Conservation (phyloP, 768 basidiomycete genomes). For the Lactarius sanguifluus region DNA sequence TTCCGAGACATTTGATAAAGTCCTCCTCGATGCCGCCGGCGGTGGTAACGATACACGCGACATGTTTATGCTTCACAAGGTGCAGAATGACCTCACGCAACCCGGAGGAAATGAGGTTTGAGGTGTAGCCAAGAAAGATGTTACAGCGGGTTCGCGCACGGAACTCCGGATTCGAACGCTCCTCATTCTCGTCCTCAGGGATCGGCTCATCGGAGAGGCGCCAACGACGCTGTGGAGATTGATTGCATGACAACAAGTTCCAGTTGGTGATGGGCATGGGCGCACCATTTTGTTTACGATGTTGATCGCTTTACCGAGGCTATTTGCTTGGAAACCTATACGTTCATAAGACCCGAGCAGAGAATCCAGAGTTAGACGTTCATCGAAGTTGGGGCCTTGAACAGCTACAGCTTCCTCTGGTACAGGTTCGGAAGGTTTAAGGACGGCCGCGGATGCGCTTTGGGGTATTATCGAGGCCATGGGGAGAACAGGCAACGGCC, state of each 20-base stretch:
- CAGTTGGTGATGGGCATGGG: not conserved
- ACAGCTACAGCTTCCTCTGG: slow-evolving; percentile 66
- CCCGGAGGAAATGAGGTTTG: slow-evolving; percentile 97
- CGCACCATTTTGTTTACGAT: slow-evolving; percentile 93
- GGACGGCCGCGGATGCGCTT: slow-evolving; percentile 69
- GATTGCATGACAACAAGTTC: not conserved
- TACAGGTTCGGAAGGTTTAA: slow-evolving; percentile 73
- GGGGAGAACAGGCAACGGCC: not conserved
- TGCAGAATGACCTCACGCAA: slow-evolving; percentile 89
- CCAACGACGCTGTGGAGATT: slow-evolving; percentile 67
- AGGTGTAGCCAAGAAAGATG: slow-evolving; percentile 96
- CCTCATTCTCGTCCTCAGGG: slow-evolving; percentile 66
- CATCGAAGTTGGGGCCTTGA: slow-evolving; percentile 84
- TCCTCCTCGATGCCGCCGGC: slow-evolving; percentile 99
- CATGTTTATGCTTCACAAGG: slow-evolving; percentile 90
- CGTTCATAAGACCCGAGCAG: slow-evolving; percentile 80
- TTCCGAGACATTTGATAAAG: slow-evolving; percentile 98
- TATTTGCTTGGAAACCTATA: slow-evolving; percentile 98
- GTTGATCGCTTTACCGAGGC: slow-evolving; percentile 81
- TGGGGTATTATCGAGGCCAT: slow-evolving; percentile 43
- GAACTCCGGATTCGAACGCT: slow-evolving; percentile 55
- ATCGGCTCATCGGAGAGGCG: slow-evolving; percentile 84
- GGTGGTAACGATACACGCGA: slow-evolving; percentile 90
- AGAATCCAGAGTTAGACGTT: slow-evolving; percentile 59
- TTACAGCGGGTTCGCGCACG: slow-evolving; percentile 75